Percentiles rank a stretch among this genome's conserved stretches.
Conservation (phyloP, 768 basidiomycete species). For the Galerina marginata region DNA sequence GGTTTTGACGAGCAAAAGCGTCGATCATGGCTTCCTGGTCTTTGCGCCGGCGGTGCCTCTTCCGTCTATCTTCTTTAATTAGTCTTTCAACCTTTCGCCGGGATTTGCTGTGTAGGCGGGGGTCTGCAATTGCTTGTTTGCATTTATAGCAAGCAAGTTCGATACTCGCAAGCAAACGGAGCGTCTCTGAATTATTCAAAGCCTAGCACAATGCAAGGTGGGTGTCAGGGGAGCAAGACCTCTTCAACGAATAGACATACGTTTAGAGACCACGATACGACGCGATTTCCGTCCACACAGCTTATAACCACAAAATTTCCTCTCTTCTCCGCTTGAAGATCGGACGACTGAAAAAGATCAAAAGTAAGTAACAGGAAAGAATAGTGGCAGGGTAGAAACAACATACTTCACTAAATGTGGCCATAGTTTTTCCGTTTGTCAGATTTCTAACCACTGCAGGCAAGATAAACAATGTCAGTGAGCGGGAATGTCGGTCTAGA, state of each 20-base stretch:
- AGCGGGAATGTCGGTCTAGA: neutral
- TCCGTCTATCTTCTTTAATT: conserved; percentile 86
- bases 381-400: neutral
- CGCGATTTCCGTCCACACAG: conserved; percentile 73
- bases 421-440: conserved; percentile 69
- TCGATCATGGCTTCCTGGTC: conserved; percentile 85
- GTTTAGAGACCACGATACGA: conserved; percentile 87
- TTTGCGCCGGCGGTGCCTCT: conserved; percentile 80
- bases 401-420: conserved; percentile 49
- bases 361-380: neutral
- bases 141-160: conserved; percentile 85
- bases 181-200: conserved; percentile 81
- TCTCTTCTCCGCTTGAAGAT: conserved; percentile 77
- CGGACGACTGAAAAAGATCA: conserved; percentile 12
- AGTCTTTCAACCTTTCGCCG: conserved; percentile 77
- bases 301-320: conserved; percentile 88
- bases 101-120: conserved; percentile 64
- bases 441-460: conserved; percentile 64
- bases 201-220: conserved; percentile 49
- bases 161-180: conserved; percentile 81
- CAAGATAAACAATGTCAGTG: neutral
- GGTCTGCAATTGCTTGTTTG: conserved; percentile 70
- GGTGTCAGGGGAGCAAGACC: neutral
- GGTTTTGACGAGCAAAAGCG: conserved; percentile 68
- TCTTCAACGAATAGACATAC: conserved; percentile 44